Evolutionary conservation across 495 filamentous ascomycete species (phyloP), one percentile per base, ranked within the genome.

Genomic region (Hypoxylon rickii): DNA sequence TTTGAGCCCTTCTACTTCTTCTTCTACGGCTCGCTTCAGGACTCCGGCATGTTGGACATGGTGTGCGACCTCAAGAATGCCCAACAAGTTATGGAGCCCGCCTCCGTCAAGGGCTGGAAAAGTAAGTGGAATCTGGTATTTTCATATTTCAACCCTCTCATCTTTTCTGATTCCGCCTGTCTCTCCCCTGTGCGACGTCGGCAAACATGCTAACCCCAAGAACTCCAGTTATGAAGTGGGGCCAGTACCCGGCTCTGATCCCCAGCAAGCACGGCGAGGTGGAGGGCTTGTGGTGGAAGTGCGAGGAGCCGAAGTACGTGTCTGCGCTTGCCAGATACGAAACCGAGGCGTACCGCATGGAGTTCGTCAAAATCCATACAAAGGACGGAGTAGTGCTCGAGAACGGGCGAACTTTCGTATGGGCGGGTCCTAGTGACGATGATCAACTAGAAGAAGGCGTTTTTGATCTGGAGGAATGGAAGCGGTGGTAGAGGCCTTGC

Each of bases 1-100:
- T 66, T 66, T 29, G 31, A 59, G 44, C 63, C 63, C 7, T 66
- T 66, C 44, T 66, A 66, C 40, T 66, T 66, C 55, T 66, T 66
- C 48, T 66, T 66, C 55, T 63, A 66, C 34, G 63, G 63, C 29
- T 56, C 59, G 26, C 59, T 66, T 7, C 59, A 63, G 47, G 7
- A 24, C 8, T 26, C 45, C 16, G 10, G 6, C 1, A 43, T 58
- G 7, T n/a, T 63, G 8, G 13, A 8, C 1, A 0, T 12, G 1
- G 41, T 43, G 0, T 56, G 50, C 31, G 1, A 3, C 3, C 37
- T 63, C 2, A 6, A 36, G 4, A 18, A 44, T 10, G 7, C 0
- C 18, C 6, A 33, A 17, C 57, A 26, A 16, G 29, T 31, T 7
- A 24, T 52, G 21, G 44, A 31, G 19, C 33, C 32, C 4, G 58